Base-by-base conservation (phyloP, 2,329 filamentous ascomycete genomes). In the Endocalyx cinctus region DNA sequence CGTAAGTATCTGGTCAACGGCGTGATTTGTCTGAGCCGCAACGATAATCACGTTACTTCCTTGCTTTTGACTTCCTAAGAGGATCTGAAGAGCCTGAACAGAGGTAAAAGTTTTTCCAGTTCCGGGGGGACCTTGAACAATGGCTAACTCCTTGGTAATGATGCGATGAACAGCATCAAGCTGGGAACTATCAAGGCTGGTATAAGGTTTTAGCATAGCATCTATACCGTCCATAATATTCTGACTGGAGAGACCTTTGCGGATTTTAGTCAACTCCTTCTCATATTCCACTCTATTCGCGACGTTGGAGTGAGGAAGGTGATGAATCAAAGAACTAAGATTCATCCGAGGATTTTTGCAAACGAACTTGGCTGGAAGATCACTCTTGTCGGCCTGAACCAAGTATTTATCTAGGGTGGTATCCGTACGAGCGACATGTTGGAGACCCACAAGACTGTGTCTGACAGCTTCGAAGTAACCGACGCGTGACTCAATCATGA, bases 11-110 rank as follows among this genome's bases (percentile, higher is more conserved):
- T 95, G 88, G 47, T 96, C 88, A 0, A 95, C 64, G 0, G 88
- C 88, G 57, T 95, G 87, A 38, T 96, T 96, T 0, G 88, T 96
- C 48, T 95, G 87, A 6, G 87, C 87, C 0, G 87, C 75, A 4
- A 95, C 69, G 14, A 95, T 70, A 18, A 96, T 79, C 0, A 85
- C 85, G 7, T 79, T 72, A 37, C 82, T 77, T 0, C 59, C 65
- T 2, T 52, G 48, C 3, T 56, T 53, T 49, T 76, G 69, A 33
- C 83, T 85, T 2, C 68, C 59, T 1, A 87, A 63, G 33, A 89
- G 63, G 2, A 82, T 67, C 29, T 74, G 77, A 8, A 96, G 57
- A 0, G 83, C 82, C 17, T 79, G 64, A 3, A 90, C 77, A 0
- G 87, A 92, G 0, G 88, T 83, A 43, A 83, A 83, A 0, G 89